These are phyloP conservation scores for Fusarium nodosum DNA, from an alignment of 2,329 filamentous ascomycete genomes.

Conservation along the genomic window DNA sequence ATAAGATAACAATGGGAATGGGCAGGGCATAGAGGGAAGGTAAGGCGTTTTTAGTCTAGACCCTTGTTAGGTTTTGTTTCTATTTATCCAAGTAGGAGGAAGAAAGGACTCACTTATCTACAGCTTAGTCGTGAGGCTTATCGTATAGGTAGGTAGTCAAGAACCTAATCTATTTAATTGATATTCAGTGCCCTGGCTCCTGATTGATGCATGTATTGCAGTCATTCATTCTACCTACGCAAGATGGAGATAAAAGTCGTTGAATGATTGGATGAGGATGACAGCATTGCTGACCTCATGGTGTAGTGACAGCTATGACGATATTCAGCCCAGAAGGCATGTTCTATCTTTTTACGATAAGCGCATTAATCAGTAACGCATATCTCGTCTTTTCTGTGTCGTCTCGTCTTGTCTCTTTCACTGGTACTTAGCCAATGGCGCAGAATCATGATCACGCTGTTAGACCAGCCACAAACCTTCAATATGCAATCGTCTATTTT, in stretches of 20 bases:
- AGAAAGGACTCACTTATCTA: neutral
- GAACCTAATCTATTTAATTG: neutral
- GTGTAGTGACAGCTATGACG: slow-evolving; percentile 20
- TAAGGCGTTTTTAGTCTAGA: slow-evolving; percentile 17
- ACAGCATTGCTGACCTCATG: slow-evolving; percentile 8
- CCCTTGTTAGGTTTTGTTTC: slow-evolving; percentile 1
- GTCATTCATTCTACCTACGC: neutral
- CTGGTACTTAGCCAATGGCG: neutral
- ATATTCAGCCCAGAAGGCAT: slow-evolving; percentile 1
- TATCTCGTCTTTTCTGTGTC: neutral
- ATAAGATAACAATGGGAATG: slow-evolving; percentile 17
- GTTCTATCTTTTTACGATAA: slow-evolving; percentile 11
- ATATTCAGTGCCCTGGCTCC: neutral
- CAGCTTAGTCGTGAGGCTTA: neutral
- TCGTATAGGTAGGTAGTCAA: neutral
- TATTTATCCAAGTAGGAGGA: neutral
- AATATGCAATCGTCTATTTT: slow-evolving; percentile 2
- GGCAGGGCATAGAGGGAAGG: neutral
- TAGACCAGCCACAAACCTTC: slow-evolving; percentile 3
- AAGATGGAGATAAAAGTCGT: neutral
- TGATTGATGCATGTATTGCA: neutral
- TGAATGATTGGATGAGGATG: neutral
- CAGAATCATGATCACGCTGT: slow-evolving; percentile 1
- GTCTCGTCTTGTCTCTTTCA: neutral
- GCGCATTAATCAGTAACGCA: neutral